Evolutionary conservation across 148 eudicot species (phyloP), one percentile per base, ranked within the genome.

Genomic region (Polygonum maritimum): DNA sequence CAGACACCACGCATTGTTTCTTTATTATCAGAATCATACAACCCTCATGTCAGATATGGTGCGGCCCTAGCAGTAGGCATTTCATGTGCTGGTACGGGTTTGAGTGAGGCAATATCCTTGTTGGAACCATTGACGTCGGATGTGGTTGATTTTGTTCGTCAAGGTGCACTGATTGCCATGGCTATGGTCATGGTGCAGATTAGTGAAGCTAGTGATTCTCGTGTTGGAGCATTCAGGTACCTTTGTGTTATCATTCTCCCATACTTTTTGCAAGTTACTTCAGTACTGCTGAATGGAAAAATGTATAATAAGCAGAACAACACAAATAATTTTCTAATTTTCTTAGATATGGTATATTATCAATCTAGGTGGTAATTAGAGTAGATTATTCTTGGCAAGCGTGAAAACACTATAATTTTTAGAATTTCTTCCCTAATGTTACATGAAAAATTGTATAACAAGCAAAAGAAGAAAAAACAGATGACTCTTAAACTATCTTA

Each of bases 171-270:
- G 44, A 92, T 95, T 82, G 96, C 99, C 47, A 92, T 95, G 99
- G 99, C 99, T n/a, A 95, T 95, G 99, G 99, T 95, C 47, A 89
- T 95, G 97, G 86, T 95, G 54, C 99, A 95, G 86, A 91, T 83
- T 75, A 92, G 87, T 63, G 94, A 95, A 87, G 97, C 98, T 77
- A 89, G 92, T 83, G 99, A 95, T 80, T 91, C 98, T 78, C 99
- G 99, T 69, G 99, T 95, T 78, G 99, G 99, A 76, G 82, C 97
- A 74, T 95, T 95, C 83, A 92, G 99, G 99, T 95, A 22, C 38
- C 44, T 72, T 48, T 31, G 2, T 63, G 18, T 14, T 13, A 31
- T 31, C 39, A 1, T 4, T 3, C 45, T 67, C 11, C 71, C 21
- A 36, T 67, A 38, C 15, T 67, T 1, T 16, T 67, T 35, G 2